Percentiles rank a stretch among this genome's conserved stretches.
Conservation (phyloP, 495 filamentous ascomycete genomes). For the Margaritispora aquatica region DNA sequence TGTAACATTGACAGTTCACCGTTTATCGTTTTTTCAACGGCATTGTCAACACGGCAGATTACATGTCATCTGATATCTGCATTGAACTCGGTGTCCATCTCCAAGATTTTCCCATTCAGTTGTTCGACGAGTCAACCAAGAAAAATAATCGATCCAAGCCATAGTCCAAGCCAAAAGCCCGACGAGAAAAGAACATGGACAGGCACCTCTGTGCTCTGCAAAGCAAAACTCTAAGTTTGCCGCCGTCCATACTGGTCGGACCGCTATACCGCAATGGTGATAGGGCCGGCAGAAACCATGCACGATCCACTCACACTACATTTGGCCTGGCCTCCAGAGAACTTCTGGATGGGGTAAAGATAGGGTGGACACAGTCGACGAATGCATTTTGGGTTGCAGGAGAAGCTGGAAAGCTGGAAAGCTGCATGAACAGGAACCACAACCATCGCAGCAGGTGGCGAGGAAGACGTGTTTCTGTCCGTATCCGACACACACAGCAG, state of each 20-base stretch:
- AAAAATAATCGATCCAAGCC: not conserved
- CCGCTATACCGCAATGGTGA: not conserved
- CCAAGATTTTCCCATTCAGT: not conserved
- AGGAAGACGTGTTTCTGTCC: not conserved
- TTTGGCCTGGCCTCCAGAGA: no score
- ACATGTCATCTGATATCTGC: not conserved
- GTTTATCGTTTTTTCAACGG: not conserved
- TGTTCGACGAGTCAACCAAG: no score
- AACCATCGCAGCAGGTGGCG: not conserved
- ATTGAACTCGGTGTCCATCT: not conserved
- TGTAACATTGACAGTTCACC: not conserved
- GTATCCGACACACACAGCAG: not conserved
- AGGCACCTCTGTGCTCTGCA: not conserved
- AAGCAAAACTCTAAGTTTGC: not conserved
- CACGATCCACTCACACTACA: not conserved
- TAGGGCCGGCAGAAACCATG: not conserved
- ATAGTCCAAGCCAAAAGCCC: not conserved
- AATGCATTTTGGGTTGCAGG: not conserved
- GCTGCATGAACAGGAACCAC: not conserved
- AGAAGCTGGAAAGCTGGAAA: not conserved
- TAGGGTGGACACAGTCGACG: no score
- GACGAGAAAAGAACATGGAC: not conserved
- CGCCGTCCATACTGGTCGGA: not conserved
- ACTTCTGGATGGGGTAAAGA: no score
- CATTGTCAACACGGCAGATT: not conserved